Percentiles rank a stretch among this genome's conserved stretches.
Conservation (phyloP, 768 basidiomycete species). For the Mycena galopus region DNA sequence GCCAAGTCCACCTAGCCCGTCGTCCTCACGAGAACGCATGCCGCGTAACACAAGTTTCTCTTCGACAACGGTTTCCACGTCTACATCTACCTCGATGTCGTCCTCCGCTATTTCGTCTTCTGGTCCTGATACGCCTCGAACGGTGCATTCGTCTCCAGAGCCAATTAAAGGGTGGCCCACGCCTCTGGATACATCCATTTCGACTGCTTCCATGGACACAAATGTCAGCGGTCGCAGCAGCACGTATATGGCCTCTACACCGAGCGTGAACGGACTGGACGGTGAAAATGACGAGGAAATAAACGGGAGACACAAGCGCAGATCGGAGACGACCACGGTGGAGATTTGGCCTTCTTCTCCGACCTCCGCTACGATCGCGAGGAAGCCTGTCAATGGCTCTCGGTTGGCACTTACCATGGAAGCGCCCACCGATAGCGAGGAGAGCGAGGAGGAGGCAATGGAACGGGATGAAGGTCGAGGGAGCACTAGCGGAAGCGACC, state of each 20-base stretch:
- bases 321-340: conserved; percentile 34
- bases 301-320: conserved; percentile 25
- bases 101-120: conserved; percentile 23
- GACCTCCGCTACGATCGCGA: conserved; percentile 25
- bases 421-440: conserved; percentile 28
- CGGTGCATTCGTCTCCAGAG: conserved; percentile 28
- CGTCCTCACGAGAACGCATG: conserved; percentile 27
- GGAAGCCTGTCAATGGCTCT: conserved; percentile 35
- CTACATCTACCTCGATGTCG: conserved; percentile 19
- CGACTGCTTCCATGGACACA: conserved; percentile 32
- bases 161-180: conserved; percentile 6
- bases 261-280: conserved; percentile 16
- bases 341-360: conserved; percentile 35
- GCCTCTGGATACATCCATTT: conserved; percentile 25
- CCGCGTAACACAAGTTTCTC: conserved; percentile 30
- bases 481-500: conserved; percentile 12
- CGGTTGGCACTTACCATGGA: conserved; percentile 33
- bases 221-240: conserved; percentile 33
- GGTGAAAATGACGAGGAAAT: conserved; percentile 8
- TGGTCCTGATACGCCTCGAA: conserved; percentile 16
- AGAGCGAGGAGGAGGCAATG: conserved; percentile 21
- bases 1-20: conserved; percentile 35
- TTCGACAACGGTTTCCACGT: conserved; percentile 24
- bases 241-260: conserved; percentile 20
- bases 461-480: not conserved